Percentiles rank a stretch among this genome's conserved stretches.
Conservation (phyloP, 441 rosid genomes). For the Melastoma candidum region DNA sequence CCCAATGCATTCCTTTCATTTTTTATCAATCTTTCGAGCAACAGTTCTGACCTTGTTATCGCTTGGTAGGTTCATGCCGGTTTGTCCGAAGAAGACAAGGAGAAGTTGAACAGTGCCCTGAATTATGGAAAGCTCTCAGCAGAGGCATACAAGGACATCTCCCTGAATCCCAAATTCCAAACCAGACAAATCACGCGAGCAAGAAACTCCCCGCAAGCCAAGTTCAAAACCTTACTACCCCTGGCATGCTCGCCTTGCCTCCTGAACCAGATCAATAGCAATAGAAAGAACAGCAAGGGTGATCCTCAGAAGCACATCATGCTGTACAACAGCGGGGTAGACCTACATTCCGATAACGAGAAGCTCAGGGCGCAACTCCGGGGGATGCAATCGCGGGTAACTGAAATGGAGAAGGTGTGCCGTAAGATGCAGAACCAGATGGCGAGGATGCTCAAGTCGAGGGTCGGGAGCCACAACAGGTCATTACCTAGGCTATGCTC, state of each 20-base stretch:
- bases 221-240: slow-evolving; percentile 30
- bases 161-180: slow-evolving; percentile 47
- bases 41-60: not conserved
- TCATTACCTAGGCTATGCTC: slow-evolving; percentile 78
- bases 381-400: slow-evolving; percentile 76
- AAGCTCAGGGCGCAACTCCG: slow-evolving; percentile 42
- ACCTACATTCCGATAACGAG: slow-evolving; percentile 30
- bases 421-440: slow-evolving; percentile 66
- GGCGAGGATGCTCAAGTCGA: slow-evolving; percentile 59
- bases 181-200: slow-evolving; percentile 31
- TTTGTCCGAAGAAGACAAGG: slow-evolving; percentile 53
- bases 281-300: slow-evolving; percentile 21
- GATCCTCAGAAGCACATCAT: slow-evolving; percentile 24
- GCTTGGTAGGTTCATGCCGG: slow-evolving; percentile 51
- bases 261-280: slow-evolving; percentile 14
- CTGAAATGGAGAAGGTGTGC: slow-evolving; percentile 71
- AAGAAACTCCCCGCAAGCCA: slow-evolving; percentile 30
- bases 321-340: slow-evolving; percentile 37
- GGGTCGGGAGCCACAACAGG: slow-evolving; percentile 29
- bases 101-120: slow-evolving; percentile 35
- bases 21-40: too few relatives aligned
- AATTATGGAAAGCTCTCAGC: slow-evolving; percentile 58
- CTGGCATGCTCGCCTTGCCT: slow-evolving; percentile 18
- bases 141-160: slow-evolving; percentile 42
- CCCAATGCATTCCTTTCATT: not conserved